Evolutionary conservation across 2,329 filamentous ascomycete species (phyloP), one percentile per base, ranked within the genome.

Genomic region (Apiospora marii): DNA sequence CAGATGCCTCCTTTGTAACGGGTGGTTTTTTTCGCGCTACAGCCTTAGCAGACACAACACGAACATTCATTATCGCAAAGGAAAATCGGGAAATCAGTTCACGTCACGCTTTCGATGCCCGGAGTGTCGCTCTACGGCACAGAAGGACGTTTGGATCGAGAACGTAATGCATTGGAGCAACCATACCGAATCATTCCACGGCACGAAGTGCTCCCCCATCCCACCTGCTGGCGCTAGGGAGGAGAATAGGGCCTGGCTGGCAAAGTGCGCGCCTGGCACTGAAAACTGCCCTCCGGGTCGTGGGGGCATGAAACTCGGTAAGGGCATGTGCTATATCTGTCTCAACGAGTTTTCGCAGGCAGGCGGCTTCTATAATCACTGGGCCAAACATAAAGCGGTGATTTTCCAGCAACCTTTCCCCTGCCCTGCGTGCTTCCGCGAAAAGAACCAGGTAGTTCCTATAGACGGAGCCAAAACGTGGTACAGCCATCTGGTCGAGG

Each of bases 341-440:
- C n/a, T 51, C n/a, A 51, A 51, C 49, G n/a, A 51, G n/a, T 51
- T 51, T 27, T 51, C n/a, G n/a, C n/a, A 51, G n/a, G 49, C n/a
- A 51, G n/a, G 49, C 49, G 49, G 49, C 49, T 51, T 51, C n/a
- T 51, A 51, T 51, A 51, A 51, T 27, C n/a, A 51, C n/a, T 51
- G 8, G 49, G 49, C 49, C n/a, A 51, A 24, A 51, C n/a, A 51
- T 51, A 51, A 51, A 24, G 49, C 49, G n/a, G n/a, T 51, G 49
- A 51, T 51, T 51, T 51, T 51, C n/a, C n/a, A 51, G n/a, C n/a
- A 51, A 27, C 13, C n/a, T 51, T 51, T 51, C 49, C 49, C 49
- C n/a, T 51, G 8, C n/a, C 49, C 49, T 51, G n/a, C n/a, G 49
- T 51, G n/a, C 49, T 8, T 51, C 49, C 49, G 49, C n/a, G 49